Evolutionary conservation across 108 stramenopile genomes (phyloP), one percentile per base, ranked within the genome.

Genomic region (Schizochytrium sp.): DNA sequence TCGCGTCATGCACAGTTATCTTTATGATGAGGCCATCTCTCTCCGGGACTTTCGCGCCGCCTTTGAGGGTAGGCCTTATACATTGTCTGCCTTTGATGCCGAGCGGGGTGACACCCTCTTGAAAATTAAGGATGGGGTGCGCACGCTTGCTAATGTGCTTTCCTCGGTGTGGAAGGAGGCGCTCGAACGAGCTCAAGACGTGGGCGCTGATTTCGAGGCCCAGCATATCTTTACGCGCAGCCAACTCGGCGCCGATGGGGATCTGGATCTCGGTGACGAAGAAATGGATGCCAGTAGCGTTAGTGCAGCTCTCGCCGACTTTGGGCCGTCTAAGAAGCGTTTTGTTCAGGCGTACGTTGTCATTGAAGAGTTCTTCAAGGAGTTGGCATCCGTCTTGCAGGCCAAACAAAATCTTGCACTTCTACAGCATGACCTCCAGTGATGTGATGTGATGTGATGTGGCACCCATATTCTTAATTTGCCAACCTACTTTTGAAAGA

Each of bases 321-420:
- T 83, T 83, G 76, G 51, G 1, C 18, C 51, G 19, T 53, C 76
- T 12, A 83, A 83, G 4, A 10, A 53, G 16, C 45, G 51, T 16
- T 83, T 83, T 83, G 76, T 83, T 55, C 76, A 53, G 48, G 76
- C 76, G 45, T 83, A 83, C 23, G n/a, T 83, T 53, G 76, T 83
- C 18, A 16, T 83, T 12, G 76, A 83, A 53, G 76, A 83, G 48
- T 83, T 83, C 48, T 34, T 83, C n/a, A 83, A 83, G 28, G 76
- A 83, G 51, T 23, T 83, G 5, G 76, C 76, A 0, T 83, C 76
- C 18, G 28, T 83, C 6, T 23, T 83, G 18, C 76, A 83, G 51
- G 76, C 76, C n/a, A 83, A 83, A 45, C 76, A 83, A 23, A 83
- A 83, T 28, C 76, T 83, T 12, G 76, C 76, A 12, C 19, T 12